Evolutionary conservation across 177 flowering plant genomes (phyloP), one percentile per base, ranked within the genome.

Genomic region (Telopea speciosissima): DNA sequence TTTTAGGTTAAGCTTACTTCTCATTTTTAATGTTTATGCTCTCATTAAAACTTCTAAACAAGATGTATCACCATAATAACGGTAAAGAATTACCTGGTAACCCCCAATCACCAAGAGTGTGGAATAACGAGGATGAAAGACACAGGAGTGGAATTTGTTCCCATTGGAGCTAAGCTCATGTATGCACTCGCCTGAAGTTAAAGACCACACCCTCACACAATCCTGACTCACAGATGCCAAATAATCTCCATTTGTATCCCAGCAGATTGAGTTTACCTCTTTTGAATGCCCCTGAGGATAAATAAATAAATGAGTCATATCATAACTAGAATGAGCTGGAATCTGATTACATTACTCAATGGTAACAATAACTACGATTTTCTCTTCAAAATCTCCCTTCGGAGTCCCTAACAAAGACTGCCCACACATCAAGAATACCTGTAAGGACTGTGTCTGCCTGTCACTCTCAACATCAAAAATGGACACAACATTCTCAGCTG

Each of bases 391-490:
- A 6, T 8, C 54, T 49, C 19, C 54, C n/a, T 58, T 58, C 5
- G 24, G 14, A 58, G 40, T 36, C 40, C 23, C 22, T 54, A 58
- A 58, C 58, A 52, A 58, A 58, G n/a, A 19, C 23, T 58, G 8
- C n/a, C n/a, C 10, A n/a, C n/a, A n/a, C 24, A 19, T 58, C n/a
- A 7, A 62, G 26, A 22, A 40, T 81, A 92, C 96, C 96, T 85
- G 88, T 66, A 88, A 84, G 56, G 86, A 69, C 68, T 74, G 86
- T 17, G 73, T 80, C 65, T 75, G 81, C 82, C 84, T 83, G 75
- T 90, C 92, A 61, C 85, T 76, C 80, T 92, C 96, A 54, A 90
- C 88, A 80, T 92, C 96, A 81, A 81, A 86, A 62, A 92, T 81
- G 60, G 93, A 76, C 25, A 92, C 91, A 24, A 84, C 80, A 70